Base-by-base conservation (phyloP, 78 protist genomes). In the Guillardia theta region DNA sequence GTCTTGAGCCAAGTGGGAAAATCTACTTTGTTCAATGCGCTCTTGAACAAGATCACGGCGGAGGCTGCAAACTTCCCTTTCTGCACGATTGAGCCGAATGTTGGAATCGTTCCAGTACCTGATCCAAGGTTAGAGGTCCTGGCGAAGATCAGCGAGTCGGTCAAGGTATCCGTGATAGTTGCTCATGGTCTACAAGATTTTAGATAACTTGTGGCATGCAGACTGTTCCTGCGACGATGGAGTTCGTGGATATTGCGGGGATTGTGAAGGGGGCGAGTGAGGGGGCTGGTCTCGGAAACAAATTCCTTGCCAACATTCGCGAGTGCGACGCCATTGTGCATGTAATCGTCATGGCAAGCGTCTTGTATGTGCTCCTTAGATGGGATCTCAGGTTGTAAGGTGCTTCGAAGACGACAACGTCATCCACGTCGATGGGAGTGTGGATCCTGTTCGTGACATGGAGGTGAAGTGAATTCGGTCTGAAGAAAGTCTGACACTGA, bases 241-340 rank as follows among this genome's bases (percentile, higher is more conserved):
- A 48, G 44, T 94, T 94, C 54, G 95, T 94, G 19, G 95, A 94
- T 36, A 94, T 94, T 48, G 95, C 95, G 2, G 50, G 92, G 41
- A 48, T 48, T 33, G 50, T 48, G 46, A 88, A 88, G 58, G 50
- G 58, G 18, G 58, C 92, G 30, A 43, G 39, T 10, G 58, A 88
- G 24, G 70, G 50, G 0, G 43, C 8, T 39, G 95, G 95, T 39
- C 94, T 94, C 18, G 95, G 95, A 45, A 94, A 94, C 48, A 92
- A 94, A 30, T 94, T 94, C 50, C 70, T 94, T 27, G 88, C 95
- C 78, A 88, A 94, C 88, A 94, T 94, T 48, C 95, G 95, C 27
- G 94, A 94, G 48, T 78, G 90, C 33, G 90, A 78, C 44, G 90
- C 90, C 90, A 78, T 78, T 48, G 24, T 78, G 43, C 90, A 78